These are phyloP conservation scores for Buddleja alternifolia DNA, from an alignment of 257 asterid species.

Conservation along the genomic window DNA sequence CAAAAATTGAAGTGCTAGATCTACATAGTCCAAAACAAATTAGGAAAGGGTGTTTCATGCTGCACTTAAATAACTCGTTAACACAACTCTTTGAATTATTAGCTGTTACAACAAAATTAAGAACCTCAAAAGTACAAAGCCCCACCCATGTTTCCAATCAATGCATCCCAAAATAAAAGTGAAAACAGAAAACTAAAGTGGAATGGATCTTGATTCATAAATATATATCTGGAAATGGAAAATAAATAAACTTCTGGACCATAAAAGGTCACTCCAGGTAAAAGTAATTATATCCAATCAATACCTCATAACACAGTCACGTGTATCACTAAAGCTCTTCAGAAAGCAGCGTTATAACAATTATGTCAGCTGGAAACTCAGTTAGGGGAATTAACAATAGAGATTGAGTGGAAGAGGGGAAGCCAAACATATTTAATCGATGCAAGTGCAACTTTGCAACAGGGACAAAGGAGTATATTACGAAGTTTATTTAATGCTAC, in stretches of 20 bases:
- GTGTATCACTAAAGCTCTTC: conserved; percentile 1
- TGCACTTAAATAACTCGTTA: conserved; percentile 1
- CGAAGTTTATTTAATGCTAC: background rate
- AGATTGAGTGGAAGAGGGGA: conserved; percentile 8
- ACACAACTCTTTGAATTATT: background rate
- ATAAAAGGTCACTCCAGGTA: conserved; percentile 5
- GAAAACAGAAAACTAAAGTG: conserved; percentile 6
- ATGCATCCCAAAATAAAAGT: background rate
- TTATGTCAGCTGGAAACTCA: background rate
- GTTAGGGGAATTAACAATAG: background rate
- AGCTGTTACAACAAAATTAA: conserved; percentile 3
- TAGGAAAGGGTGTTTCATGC: background rate
- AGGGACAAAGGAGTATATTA: conserved; percentile 10
- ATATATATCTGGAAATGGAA: background rate
- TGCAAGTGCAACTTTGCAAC: background rate
- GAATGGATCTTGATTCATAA: background rate
- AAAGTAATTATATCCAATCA: conserved; percentile 7
- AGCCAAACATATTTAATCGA: conserved; percentile 13
- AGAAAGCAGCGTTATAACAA: background rate
- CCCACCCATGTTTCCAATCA: background rate
- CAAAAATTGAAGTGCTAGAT: conserved; percentile 7
- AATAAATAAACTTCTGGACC: background rate
- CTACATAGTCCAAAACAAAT: background rate
- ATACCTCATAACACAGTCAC: background rate
- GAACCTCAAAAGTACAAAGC: background rate